Evolutionary conservation across 2,329 filamentous ascomycete species (phyloP), one percentile per base, ranked within the genome.

Genomic region (Elsinoe arachidis): DNA sequence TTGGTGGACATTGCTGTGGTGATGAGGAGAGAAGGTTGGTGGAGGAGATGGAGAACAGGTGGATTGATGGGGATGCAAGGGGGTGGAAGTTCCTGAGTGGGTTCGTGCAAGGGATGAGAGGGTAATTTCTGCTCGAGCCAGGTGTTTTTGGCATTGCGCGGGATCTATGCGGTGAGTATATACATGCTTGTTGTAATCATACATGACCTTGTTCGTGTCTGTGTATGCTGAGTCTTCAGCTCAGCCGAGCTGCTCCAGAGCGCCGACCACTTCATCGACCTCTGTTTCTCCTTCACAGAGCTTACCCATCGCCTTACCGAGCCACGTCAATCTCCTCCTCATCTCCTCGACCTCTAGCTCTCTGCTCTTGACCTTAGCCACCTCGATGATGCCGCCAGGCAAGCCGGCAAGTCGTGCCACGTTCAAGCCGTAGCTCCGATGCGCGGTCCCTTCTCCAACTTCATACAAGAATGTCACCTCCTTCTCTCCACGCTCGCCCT

Each of bases 401-500:
- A 99, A 80, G 54, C 85, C 85, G 2, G 93, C 93, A 55, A 99
- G 73, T 46, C 88, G 79, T 12, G 93, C 93, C 19, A 97, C 93
- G 70, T 97, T 97, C 58, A 99, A 63, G 19, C 95, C 93, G 69
- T 99, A 99, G 15, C 88, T 95, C 4, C 93, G 81, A 76, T 97
- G 91, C 7, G 93, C 92, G 10, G 95, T 88, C 10, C 93, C 93
- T 62, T 93, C 88, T 1, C 83, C 87, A 1, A 96, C 86, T 69
- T 96, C 90, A 68, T 99, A 99, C 51, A 99, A 72, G 67, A 99
- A 99, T 0, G 93, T 96, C 43, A 99, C 86, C 46, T 95, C 86
- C 61, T 90, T 83, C 34, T 88, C 83, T 0, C 76, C 80, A 3
- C 73, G 75, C 1, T 76, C 74, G 1, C 64, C 66, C 49, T 72